Conservation (phyloP, 495 filamentous ascomycete species). For the Tuber melanosporum region DNA sequence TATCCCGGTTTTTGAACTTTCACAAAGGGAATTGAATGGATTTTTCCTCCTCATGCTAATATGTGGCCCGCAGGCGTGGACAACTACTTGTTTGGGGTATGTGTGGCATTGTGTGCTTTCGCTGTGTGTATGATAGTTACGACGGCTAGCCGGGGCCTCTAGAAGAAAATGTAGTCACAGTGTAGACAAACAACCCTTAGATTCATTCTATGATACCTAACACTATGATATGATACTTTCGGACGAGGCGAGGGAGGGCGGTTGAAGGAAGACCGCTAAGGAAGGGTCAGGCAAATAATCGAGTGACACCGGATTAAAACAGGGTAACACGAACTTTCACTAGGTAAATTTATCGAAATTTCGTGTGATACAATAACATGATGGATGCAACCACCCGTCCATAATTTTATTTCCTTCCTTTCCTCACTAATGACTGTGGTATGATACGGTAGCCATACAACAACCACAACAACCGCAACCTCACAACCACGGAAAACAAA, state of each 20-base stretch:
- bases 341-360: neutral
- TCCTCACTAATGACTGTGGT: neutral
- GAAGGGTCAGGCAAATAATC: neutral
- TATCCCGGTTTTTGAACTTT: neutral
- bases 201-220: too few relatives aligned
- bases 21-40: neutral
- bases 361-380: neutral
- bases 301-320: neutral
- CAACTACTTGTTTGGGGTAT: neutral
- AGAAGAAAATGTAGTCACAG: neutral
- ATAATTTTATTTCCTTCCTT: neutral
- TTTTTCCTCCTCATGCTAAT: neutral
- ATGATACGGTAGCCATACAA: neutral
- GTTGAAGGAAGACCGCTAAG: neutral
- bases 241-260: too few relatives aligned
- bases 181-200: neutral
- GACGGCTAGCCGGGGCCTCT: neutral
- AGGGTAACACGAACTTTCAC: constrained; percentile 1
- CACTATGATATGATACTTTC: too few relatives aligned
- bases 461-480: neutral
- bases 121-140: neutral
- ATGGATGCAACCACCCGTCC: neutral
- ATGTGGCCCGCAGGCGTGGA: neutral
- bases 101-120: too few relatives aligned
- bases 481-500: neutral